phyloP scores from a whole-genome alignment of 306 rosid genomes.

The Comarum palustre region DNA sequence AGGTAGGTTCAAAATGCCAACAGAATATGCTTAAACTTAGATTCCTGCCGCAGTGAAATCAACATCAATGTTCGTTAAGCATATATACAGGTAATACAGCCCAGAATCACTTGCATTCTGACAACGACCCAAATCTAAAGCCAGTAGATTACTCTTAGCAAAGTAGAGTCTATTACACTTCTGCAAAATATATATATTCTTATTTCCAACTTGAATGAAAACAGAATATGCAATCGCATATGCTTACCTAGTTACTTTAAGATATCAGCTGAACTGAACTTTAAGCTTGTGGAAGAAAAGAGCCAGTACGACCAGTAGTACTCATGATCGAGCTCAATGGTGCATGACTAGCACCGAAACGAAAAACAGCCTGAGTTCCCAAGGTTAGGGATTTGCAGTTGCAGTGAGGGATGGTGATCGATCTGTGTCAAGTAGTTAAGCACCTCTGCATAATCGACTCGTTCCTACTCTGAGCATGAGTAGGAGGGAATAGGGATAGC shows the following conservation, averaged over 20 bases:
- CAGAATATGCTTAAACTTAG: slow-evolving; percentile 2
- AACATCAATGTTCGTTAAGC: not conserved
- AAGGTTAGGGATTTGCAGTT: not conserved
- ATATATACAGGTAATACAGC: not conserved
- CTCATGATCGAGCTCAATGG: not conserved
- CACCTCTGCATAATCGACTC: not conserved
- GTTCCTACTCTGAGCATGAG: not conserved
- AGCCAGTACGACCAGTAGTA: not conserved
- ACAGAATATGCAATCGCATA: not conserved
- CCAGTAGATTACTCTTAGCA: not conserved
- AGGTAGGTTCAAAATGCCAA: not conserved
- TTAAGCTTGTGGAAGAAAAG: not conserved
- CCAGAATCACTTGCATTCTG: not conserved
- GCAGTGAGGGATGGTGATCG: not conserved
- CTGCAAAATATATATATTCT: not conserved
- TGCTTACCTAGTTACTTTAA: not conserved
- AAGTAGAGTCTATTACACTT: not conserved
- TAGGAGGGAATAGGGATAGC: not conserved
- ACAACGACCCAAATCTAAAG: not conserved
- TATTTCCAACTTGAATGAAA: not conserved
- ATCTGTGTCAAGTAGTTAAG: not conserved
- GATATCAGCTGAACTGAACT: not conserved
- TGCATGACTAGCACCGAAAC: not conserved
- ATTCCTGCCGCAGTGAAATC: not conserved
- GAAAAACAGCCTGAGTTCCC: not conserved